A percentile compares a stretch with the other conserved stretches of the same genome.
Evolutionary conservation across 306 rosid genomes (phyloP).

Genomic region (Medicago truncatula): MtrunA17r5.0-ANR NC_053044.1:6419001-6419500

Average conservation of each 20-base stretch:
- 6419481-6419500: constrained; percentile 60
- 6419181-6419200: no score
- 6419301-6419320: not conserved
- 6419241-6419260: not conserved
- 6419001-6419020: no score
- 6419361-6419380: not conserved
- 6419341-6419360: not conserved
- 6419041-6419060: no score
- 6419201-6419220: not conserved
- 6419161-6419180: no score
- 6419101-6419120: no score
- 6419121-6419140: no score
- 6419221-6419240: not conserved
- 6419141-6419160: no score
- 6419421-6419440: not conserved
- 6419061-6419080: no score
- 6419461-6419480: not conserved
- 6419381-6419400: not conserved
- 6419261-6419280: no score
- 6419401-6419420: not conserved
- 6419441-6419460: not conserved
- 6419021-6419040: no score
- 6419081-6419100: no score
- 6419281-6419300: not conserved
- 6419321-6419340: not conserved